These are phyloP conservation scores for Penicillium sclerotigenum DNA, from an alignment of 2,329 filamentous ascomycete species.

Conservation along the genomic window DNA sequence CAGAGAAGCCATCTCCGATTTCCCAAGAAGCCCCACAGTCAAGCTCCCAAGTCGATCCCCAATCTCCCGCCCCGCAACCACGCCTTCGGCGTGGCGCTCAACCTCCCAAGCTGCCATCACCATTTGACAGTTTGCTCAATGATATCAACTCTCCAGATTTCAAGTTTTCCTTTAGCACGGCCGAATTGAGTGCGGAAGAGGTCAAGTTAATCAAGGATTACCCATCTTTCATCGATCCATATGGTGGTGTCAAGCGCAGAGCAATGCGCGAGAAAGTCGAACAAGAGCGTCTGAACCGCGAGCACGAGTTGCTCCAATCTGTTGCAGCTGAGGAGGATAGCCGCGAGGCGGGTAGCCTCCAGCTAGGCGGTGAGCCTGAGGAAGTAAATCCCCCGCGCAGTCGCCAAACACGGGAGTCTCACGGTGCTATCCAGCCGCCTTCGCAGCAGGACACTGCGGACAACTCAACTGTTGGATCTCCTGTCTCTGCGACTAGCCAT, in stretches of 20 bases:
- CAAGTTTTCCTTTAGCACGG: slow-evolving; percentile 53
- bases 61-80: slow-evolving; percentile 22
- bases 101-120: slow-evolving; percentile 24
- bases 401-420: slow-evolving; percentile 56
- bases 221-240: slow-evolving; percentile 77
- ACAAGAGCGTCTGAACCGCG: slow-evolving; percentile 55
- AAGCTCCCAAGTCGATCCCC: slow-evolving; percentile 23
- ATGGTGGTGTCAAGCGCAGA: slow-evolving; percentile 77
- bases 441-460: slow-evolving; percentile 61
- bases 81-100: slow-evolving; percentile 16
- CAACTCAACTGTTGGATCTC: slow-evolving; percentile 43
- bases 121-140: slow-evolving; percentile 43
- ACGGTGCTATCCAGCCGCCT: slow-evolving; percentile 69
- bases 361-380: slow-evolving; percentile 89
- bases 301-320: slow-evolving; percentile 54
- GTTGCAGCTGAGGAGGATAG: slow-evolving; percentile 65
- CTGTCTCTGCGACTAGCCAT: slow-evolving; percentile 39
- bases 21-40: slow-evolving; percentile 28
- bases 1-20: slow-evolving; percentile 30
- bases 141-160: slow-evolving; percentile 51
- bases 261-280: slow-evolving; percentile 69
- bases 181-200: slow-evolving; percentile 47
- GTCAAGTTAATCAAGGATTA: slow-evolving; percentile 54
- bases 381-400: slow-evolving; percentile 58
- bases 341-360: slow-evolving; percentile 78